Evolutionary conservation across 805 yeast species (phyloP).

Genomic region (Gaillardinia entomophila): DNA sequence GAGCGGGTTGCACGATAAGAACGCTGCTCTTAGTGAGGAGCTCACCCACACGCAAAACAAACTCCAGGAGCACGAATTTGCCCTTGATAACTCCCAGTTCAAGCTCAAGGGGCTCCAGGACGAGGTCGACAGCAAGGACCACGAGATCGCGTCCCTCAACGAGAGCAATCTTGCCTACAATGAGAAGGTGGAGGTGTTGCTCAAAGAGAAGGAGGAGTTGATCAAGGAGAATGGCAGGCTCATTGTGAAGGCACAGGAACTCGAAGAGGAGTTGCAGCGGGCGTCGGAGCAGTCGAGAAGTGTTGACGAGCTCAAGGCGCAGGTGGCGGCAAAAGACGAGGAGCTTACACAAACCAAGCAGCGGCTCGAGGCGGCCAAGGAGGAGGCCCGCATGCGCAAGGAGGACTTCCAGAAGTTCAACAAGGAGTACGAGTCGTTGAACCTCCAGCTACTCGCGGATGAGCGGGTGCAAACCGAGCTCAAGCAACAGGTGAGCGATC

Average conservation of each 20-base stretch:
- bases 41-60: neutral
- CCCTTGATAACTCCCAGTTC: neutral
- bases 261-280: conserved; percentile 18
- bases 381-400: neutral
- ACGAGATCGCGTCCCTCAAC: conserved; percentile 5
- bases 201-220: conserved; percentile 13
- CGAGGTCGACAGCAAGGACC: conserved; percentile 3
- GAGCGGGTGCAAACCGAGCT: neutral
- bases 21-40: neutral
- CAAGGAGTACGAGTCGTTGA: neutral
- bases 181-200: conserved; percentile 9
- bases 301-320: conserved; percentile 6
- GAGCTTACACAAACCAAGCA: conserved; percentile 1
- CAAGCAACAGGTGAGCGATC: neutral
- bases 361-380: neutral
- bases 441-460: neutral
- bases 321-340: conserved; percentile 1
- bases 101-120: neutral
- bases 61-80: neutral
- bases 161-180: conserved; percentile 7
- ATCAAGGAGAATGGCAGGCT: conserved; percentile 2
- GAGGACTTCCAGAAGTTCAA: neutral
- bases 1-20: conserved; percentile 2
- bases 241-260: conserved; percentile 13
- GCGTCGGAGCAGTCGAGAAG: conserved; percentile 15